Evolutionary conservation across 2,329 filamentous ascomycete genomes (phyloP), one percentile per base, ranked within the genome.

Genomic region (Chrysosporium queenslandicum): DNA sequence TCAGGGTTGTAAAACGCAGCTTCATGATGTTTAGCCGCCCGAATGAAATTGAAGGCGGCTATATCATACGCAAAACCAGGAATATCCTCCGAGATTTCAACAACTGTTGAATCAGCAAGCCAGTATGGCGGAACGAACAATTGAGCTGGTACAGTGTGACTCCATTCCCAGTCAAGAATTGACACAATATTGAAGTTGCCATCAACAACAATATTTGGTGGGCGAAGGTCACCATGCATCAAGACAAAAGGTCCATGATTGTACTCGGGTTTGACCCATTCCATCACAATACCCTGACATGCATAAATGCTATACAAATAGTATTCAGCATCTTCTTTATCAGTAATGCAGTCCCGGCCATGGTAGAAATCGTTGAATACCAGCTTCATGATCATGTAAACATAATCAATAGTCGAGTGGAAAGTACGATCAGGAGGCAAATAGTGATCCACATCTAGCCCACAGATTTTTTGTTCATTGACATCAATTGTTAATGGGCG

Each of bases 211-310:
- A 56, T 54, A 47, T 54, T 54, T 3, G 52, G n/a, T 21, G 48
- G 52, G 29, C 49, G 52, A 43, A 56, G 45, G 50, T 56, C 52
- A 6, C 55, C 52, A 39, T 56, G 55, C 49, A 54, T 56, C 4
- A 54, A 34, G 48, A 54, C 37, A 29, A 56, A 56, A 8, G 54
- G 52, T 2, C 54, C 47, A 29, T 54, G 43, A 9, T 56, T 54
- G 23, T 48, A 27, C 18, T 48, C 36, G 46, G n/a, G 23, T 7
- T 50, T 30, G 9, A 54, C 43, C 55, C 55, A 56, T 27, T 56
- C 45, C 52, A 54, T 54, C 32, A 50, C 5, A 46, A 54, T 49
- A 1, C 43, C 52, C 12, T 50, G 52, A 16, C 16, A 3, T 40
- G 42, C 27, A 4, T 11, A 56, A 21, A 55, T 55, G 18, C 54